Conservation (phyloP, 345 rosid genomes). For the Eucalyptus pauciflora region DNA sequence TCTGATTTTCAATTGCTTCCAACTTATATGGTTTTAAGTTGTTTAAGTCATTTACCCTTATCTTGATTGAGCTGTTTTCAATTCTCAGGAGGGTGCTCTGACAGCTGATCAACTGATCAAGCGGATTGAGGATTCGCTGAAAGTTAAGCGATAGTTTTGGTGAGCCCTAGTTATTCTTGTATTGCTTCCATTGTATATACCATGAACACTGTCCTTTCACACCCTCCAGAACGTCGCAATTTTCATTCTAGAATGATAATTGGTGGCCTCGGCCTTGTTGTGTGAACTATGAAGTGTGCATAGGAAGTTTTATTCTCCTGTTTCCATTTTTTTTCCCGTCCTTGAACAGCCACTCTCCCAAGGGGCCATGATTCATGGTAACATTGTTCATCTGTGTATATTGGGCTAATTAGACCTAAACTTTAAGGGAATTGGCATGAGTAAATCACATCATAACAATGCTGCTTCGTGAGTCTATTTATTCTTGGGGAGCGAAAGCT, state of each 20-base stretch:
- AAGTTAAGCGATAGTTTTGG: constrained; percentile 40
- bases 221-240: not conserved
- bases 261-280: not conserved
- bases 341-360: not conserved
- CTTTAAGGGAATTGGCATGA: not conserved
- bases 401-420: not conserved
- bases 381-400: not conserved
- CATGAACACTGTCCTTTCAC: not conserved
- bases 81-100: constrained; percentile 70
- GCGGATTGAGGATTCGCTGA: constrained; percentile 55
- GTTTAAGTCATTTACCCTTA: not conserved
- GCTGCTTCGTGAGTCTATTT: not conserved
- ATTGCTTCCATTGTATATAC: not conserved
- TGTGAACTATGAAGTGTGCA: not conserved
- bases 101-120: constrained; percentile 47
- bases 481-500: not conserved
- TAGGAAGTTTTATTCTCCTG: not conserved
- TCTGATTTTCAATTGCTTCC: not conserved
- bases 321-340: not conserved
- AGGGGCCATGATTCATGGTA: not conserved
- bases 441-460: not conserved
- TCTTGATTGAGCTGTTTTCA: not conserved
- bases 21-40: not conserved
- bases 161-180: not conserved
- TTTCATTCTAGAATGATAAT: not conserved